Base-by-base conservation (phyloP, 257 asterid genomes). In the Solanum sejunctum region DNA sequence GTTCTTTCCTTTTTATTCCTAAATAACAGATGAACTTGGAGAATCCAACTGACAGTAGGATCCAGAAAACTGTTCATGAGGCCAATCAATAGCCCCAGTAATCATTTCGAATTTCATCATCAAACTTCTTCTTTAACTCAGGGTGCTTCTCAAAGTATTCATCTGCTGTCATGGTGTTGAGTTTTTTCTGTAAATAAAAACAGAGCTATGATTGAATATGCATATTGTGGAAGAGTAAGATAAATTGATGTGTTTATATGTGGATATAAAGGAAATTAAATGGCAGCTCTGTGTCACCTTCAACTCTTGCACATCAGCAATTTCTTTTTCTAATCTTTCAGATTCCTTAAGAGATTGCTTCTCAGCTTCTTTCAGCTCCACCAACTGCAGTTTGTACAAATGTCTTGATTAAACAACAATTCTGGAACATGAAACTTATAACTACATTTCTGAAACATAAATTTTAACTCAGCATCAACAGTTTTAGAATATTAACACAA, bases 91-190 rank as follows among this genome's bases (percentile, higher is more conserved):
- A 89, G 1, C 92, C 92, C 92, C 92, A 89, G 85, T 89, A 85
- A 41, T 89, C 92, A 15, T 89, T 88, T 71, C 90, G 88, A 58
- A 89, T 89, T 85, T 89, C 92, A 28, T 89, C 90, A 43, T 89
- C 92, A 26, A 89, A 89, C 78, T 86, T 89, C 96, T 94, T 92
- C 95, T 89, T 96, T 85, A 96, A 92, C 91, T 96, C 99, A 4
- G 99, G 99, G 87, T 93, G 97, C 93, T 96, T 94, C 69, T 83
- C 98, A 43, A 96, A 96, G 91, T 96, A 96, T 70, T 96, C 99
- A 32, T 96, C 99, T 43, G 98, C 98, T 64, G 28, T 28, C 98
- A 94, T 96, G 83, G 99, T 96, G 56, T 95, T 93, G 18, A 96
- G 92, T 89, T 91, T 94, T 52, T 84, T 89, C 98, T 95, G 98